These are phyloP conservation scores for Pythium monospermum DNA, from an alignment of 352 stramenopile species.

Conservation along the genomic window DNA sequence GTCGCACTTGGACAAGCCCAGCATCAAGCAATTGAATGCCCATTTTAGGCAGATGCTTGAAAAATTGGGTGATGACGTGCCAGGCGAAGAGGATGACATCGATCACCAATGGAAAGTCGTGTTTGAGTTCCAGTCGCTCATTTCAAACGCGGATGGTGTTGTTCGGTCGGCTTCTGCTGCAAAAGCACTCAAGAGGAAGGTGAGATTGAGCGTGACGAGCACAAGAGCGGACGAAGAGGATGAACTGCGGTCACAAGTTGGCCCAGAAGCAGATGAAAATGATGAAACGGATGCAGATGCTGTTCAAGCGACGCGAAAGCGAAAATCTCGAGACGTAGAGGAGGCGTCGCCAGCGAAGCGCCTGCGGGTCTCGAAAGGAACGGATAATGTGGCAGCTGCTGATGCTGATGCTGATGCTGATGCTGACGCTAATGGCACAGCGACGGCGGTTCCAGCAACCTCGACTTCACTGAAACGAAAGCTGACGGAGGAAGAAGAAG, in stretches of 20 bases:
- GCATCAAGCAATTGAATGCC: slow-evolving; percentile 51
- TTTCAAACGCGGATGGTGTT: slow-evolving; percentile 15
- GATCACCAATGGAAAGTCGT: slow-evolving; percentile 46
- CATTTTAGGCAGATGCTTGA: slow-evolving; percentile 69
- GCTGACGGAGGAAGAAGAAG: slow-evolving; percentile 7
- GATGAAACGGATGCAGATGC: neutral
- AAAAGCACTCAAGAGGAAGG: slow-evolving; percentile 19
- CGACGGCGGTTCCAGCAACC: too few species aligned
- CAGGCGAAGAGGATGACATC: slow-evolving; percentile 34
- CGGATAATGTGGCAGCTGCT: neutral
- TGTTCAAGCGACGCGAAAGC: neutral
- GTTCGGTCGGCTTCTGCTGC: slow-evolving; percentile 8
- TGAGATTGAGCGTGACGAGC: slow-evolving; percentile 5
- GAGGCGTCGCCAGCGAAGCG: neutral
- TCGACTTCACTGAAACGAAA: slow-evolving; percentile 17
- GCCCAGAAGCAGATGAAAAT: slow-evolving; percentile 1
- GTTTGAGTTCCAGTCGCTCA: slow-evolving; percentile 56
- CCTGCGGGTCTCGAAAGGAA: neutral
- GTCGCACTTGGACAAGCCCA: slow-evolving; percentile 59
- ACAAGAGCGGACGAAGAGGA: neutral
- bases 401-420: neutral
- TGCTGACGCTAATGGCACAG: neutral
- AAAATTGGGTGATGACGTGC: slow-evolving; percentile 32
- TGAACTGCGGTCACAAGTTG: slow-evolving; percentile 6
- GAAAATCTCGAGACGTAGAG: neutral